Evolutionary conservation across 148 eudicot species (phyloP).

Genomic region (Dysphania ambrosioides): DNA sequence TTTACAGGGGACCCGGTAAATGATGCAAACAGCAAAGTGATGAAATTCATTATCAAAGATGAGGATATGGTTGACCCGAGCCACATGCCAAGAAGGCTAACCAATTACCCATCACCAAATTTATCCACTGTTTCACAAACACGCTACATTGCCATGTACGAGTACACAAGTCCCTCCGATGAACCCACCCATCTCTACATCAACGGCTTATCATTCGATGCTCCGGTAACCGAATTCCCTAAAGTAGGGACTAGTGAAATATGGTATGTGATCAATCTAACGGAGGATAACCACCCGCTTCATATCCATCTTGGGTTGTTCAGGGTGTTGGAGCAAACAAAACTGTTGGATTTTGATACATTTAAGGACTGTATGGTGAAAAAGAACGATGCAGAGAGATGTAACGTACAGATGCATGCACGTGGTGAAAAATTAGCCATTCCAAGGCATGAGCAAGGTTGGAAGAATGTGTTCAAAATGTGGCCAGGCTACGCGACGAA

Average conservation of each 20-base stretch:
- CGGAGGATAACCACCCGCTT: conserved; percentile 83
- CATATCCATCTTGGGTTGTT: conserved; percentile 72
- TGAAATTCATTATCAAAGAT: conserved; percentile 59
- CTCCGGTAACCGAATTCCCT: conserved; percentile 67
- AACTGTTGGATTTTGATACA: conserved; percentile 37
- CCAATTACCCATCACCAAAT: conserved; percentile 49
- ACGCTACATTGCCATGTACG: conserved; percentile 67
- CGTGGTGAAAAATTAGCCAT: conserved; percentile 40
- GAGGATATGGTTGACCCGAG: conserved; percentile 28
- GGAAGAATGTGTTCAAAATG: conserved; percentile 93
- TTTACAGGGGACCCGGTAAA: conserved; percentile 55
- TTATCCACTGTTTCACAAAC: conserved; percentile 37
- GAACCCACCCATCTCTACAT: conserved; percentile 72
- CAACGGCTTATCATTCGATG: conserved; percentile 58
- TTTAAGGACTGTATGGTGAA: conserved; percentile 58
- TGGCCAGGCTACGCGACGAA: conserved; percentile 61
- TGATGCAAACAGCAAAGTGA: conserved; percentile 55
- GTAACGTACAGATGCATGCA: conserved; percentile 40
- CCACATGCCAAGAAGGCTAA: conserved; percentile 34
- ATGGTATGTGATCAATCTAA: conserved; percentile 80
- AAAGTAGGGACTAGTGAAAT: conserved; percentile 67
- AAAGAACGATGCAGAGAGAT: conserved; percentile 48
- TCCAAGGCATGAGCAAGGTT: conserved; percentile 58
- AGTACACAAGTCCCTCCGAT: conserved; percentile 53
- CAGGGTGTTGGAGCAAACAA: conserved; percentile 46